Evolutionary conservation across 257 asterid species (phyloP).

Genomic region (Handroanthus guayacan): DNA sequence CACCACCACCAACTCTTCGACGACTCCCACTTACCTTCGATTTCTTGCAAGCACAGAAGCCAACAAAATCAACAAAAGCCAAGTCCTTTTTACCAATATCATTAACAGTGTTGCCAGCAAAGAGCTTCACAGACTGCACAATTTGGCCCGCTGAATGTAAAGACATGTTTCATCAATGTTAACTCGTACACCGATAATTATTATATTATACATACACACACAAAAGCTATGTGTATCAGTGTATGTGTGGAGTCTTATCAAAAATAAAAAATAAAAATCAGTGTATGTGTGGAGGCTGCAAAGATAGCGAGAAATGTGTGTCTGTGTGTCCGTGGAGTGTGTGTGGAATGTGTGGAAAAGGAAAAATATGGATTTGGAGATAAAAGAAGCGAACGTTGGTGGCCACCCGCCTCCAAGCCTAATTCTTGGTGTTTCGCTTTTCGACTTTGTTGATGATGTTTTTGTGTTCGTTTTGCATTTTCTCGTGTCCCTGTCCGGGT

Average conservation of each 20-base stretch:
- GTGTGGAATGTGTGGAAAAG: conserved; percentile 57
- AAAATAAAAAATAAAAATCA: no score
- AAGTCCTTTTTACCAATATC: conserved; percentile 44
- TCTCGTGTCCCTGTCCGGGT: conserved; percentile 8
- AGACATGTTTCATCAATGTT: conserved; percentile 54
- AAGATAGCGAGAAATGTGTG: conserved; percentile 24
- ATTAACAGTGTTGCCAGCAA: conserved; percentile 42
- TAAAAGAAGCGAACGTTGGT: conserved; percentile 42
- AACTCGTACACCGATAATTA: conserved; percentile 8
- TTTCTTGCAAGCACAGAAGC: conserved; percentile 47
- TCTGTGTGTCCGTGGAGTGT: conserved; percentile 33
- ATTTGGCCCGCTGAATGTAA: conserved; percentile 58
- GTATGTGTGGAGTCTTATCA: not conserved
- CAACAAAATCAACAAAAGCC: conserved; percentile 60
- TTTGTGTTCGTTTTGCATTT: conserved; percentile 4
- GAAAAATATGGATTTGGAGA: conserved; percentile 59
- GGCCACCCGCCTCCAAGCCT: conserved; percentile 57
- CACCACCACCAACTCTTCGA: conserved; percentile 45
- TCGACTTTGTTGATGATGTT: conserved; percentile 42
- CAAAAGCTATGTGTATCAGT: not conserved
- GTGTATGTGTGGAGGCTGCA: not conserved
- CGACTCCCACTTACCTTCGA: conserved; percentile 45
- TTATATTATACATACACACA: not conserved
- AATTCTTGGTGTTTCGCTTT: conserved; percentile 40
- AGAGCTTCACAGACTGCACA: conserved; percentile 64